Base-by-base conservation (phyloP, 306 rosid species). In the Potentilla sterilis region DNA sequence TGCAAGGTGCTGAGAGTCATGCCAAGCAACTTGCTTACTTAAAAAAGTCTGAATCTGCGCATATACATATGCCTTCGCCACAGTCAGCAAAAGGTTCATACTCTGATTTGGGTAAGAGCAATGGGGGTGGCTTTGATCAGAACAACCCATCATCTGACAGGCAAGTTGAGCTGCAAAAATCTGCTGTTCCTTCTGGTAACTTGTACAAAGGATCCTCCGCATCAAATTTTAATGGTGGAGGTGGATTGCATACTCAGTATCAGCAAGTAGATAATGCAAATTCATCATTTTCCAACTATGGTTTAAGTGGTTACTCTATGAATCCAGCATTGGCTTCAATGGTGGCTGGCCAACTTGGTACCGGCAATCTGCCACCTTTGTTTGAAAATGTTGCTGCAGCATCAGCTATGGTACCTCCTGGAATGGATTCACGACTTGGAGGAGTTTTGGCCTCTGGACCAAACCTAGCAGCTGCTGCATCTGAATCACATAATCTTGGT, bases 291-390 rank as follows among this genome's bases (percentile, higher is more conserved):
- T 64, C 86, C 70, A 89, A 87, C 86, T 89, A 89, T 71, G 92
- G 92, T 72, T 21, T 87, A 70, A 77, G 90, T 74, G 97, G 93
- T 32, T 92, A 89, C 75, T 80, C 89, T 18, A 85, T 89, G 76
- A 92, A 88, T 89, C 96, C 95, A 9, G 87, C 93, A 28, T 67
- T 88, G 80, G 82, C 89, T 13, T 83, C 97, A 77, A 75, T 91
- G 93, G 89, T 94, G 97, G 84, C 93, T 46, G 89, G 81, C 86
- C 98, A 94, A 82, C 84, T 89, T 49, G 93, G 98, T 46, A 78
- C 89, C 11, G 82, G 85, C 81, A 91, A 88, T 85, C 75, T 91
- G 72, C 96, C 97, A 32, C 90, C 90, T 9, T 76, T 92, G 58
- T 91, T 75, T 83, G 96, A 94, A 78, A 87, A 86, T 66, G 90